A percentile compares a stretch with the other conserved stretches of the same genome.
Evolutionary conservation across 495 filamentous ascomycete genomes (phyloP).

Genomic region (Podospora sp.): DNA sequence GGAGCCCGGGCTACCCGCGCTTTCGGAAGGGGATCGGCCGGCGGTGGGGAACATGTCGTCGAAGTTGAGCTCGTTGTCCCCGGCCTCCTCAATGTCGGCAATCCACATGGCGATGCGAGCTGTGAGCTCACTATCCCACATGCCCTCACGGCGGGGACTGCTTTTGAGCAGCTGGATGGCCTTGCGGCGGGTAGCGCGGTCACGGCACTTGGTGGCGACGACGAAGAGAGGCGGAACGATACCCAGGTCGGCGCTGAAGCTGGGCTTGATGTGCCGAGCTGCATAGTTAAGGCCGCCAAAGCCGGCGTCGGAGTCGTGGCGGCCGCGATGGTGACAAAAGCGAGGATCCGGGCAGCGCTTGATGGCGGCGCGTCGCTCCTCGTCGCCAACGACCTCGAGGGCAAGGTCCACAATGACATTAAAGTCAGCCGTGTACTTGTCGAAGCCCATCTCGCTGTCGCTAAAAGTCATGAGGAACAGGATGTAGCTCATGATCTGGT

Average conservation of each 20-base stretch:
- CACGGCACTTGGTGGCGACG: conserved; percentile 61
- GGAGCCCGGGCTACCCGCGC: conserved; percentile 32
- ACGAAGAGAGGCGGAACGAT: conserved; percentile 60
- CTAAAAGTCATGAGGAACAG: conserved; percentile 58
- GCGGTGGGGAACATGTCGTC: conserved; percentile 10
- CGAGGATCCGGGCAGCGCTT: conserved; percentile 47
- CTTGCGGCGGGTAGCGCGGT: conserved; percentile 54
- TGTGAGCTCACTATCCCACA: conserved; percentile 63
- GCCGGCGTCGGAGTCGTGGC: conserved; percentile 38
- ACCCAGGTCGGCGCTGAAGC: conserved; percentile 57
- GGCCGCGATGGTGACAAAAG: conserved; percentile 45
- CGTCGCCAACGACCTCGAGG: conserved; percentile 51
- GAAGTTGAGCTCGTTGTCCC: conserved; percentile 26
- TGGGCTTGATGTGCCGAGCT: conserved; percentile 53
- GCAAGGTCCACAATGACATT: conserved; percentile 49
- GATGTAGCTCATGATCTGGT: conserved; percentile 54
- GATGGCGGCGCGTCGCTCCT: conserved; percentile 48
- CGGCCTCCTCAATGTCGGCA: conserved; percentile 59
- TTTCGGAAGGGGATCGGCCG: not conserved
- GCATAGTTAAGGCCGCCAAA: conserved; percentile 48
- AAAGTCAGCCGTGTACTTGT: conserved; percentile 44
- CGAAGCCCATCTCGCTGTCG: conserved; percentile 51
- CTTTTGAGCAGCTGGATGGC: conserved; percentile 59
- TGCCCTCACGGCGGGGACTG: conserved; percentile 60
- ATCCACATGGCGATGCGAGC: conserved; percentile 58